phyloP scores from a whole-genome alignment of 441 rosid genomes.

The Syzygium malaccense region DNA sequence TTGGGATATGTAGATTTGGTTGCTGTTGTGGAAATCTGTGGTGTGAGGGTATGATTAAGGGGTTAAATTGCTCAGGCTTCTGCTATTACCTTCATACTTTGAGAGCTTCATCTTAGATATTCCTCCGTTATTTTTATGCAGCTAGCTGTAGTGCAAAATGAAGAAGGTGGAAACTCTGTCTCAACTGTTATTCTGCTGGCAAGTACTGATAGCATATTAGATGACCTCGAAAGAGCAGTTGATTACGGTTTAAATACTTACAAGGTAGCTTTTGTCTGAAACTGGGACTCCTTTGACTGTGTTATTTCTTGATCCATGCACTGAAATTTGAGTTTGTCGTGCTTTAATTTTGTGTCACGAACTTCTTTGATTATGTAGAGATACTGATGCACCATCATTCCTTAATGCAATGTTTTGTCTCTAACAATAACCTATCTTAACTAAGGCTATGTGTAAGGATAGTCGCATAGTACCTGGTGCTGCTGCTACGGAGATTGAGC shows the following conservation, averaged over 20 bases:
- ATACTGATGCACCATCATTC: not conserved
- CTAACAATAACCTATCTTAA: not conserved
- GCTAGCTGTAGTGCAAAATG: conserved; percentile 87
- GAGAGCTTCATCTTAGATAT: not conserved
- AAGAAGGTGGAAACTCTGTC: conserved; percentile 88
- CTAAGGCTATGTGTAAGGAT: conserved; percentile 96
- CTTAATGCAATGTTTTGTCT: not conserved
- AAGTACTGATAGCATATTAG: conserved; percentile 94
- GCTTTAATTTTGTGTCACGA: not conserved
- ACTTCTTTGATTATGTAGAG: not conserved
- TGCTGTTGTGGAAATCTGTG: conserved; percentile 95
- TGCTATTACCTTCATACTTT: not conserved
- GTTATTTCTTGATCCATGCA: not conserved
- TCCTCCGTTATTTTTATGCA: conserved; percentile 13
- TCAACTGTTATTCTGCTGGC: conserved; percentile 91
- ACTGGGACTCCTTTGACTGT: not conserved
- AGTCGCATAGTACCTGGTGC: conserved; percentile 94
- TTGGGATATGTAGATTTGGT: conserved; percentile 87
- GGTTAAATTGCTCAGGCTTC: not conserved
- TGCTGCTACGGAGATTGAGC: conserved; percentile 94
- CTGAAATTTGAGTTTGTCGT: not conserved
- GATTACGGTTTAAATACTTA: conserved; percentile 98
- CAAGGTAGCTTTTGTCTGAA: conserved; percentile 43
- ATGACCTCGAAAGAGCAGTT: conserved; percentile 99
- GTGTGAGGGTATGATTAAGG: conserved; percentile 66